Percentiles rank a stretch among this genome's conserved stretches.
Evolutionary conservation across 495 filamentous ascomycete species (phyloP).

Genomic region (Massariosphaeria phaeospora): DNA sequence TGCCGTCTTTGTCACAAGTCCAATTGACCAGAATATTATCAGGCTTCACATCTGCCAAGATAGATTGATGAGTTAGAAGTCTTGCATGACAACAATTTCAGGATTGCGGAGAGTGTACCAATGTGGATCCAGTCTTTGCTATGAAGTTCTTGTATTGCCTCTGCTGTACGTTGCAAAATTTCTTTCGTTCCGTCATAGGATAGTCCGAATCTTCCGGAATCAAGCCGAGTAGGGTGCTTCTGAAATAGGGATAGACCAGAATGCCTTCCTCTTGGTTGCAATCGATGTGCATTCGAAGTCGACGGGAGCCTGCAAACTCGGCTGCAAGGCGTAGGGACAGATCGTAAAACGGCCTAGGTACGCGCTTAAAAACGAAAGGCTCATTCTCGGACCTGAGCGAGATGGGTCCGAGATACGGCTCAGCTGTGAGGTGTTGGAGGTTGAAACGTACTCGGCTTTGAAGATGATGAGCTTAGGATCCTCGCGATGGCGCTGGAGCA

Average conservation of each 20-base stretch:
- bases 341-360: slow-evolving; percentile 33
- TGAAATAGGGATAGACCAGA: slow-evolving; percentile 38
- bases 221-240: slow-evolving; percentile 32
- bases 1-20: slow-evolving; percentile 35
- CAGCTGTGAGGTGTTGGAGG: slow-evolving; percentile 23
- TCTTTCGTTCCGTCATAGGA: slow-evolving; percentile 28
- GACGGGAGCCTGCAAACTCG: slow-evolving; percentile 35
- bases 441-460: slow-evolving; percentile 35
- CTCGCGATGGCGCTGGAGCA: slow-evolving; percentile 33
- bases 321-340: slow-evolving; percentile 31
- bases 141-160: slow-evolving; percentile 39
- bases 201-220: slow-evolving; percentile 33
- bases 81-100: slow-evolving; percentile 13
- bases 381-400: slow-evolving; percentile 32
- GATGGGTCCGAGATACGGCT: slow-evolving; percentile 30
- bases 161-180: slow-evolving; percentile 34
- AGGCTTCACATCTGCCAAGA: slow-evolving; percentile 40
- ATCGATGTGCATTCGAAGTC: slow-evolving; percentile 36
- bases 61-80: slow-evolving; percentile 32
- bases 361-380: slow-evolving; percentile 38
- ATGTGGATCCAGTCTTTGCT: slow-evolving; percentile 36
- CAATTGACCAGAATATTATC: slow-evolving; percentile 40
- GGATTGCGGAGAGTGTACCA: slow-evolving; percentile 29
- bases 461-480: slow-evolving; percentile 34
- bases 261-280: slow-evolving; percentile 34